Conservation (phyloP, 495 filamentous ascomycete genomes). For the Aspergillus bridgeri region DNA sequence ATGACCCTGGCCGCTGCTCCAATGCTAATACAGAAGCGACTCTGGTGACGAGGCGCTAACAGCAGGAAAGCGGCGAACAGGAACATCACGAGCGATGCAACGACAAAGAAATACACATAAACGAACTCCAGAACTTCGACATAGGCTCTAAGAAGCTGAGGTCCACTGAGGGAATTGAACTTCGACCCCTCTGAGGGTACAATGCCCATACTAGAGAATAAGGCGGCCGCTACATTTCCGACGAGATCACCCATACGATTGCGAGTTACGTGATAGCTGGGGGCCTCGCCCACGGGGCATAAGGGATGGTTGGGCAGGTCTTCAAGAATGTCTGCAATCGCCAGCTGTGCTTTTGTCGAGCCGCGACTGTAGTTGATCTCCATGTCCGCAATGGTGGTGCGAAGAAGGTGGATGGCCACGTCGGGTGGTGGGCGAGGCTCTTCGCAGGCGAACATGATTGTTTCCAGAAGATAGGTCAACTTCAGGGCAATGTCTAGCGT, state of each 20-base stretch:
- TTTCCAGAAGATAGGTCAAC: slow-evolving; percentile 36
- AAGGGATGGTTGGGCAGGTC: slow-evolving; percentile 31
- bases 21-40: slow-evolving; percentile 18
- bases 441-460: slow-evolving; percentile 40
- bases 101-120: slow-evolving; percentile 42
- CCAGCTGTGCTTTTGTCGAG: slow-evolving; percentile 30
- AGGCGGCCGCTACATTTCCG: slow-evolving; percentile 41
- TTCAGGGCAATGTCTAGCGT: slow-evolving; percentile 41
- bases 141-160: slow-evolving; percentile 36
- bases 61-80: slow-evolving; percentile 33
- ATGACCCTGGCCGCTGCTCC: slow-evolving; percentile 28
- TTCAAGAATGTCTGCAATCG: slow-evolving; percentile 32
- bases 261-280: slow-evolving; percentile 21
- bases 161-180: slow-evolving; percentile 27
- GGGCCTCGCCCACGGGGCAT: slow-evolving; percentile 21
- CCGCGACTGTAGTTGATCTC: slow-evolving; percentile 40
- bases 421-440: slow-evolving; percentile 30
- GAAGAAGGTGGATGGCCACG: slow-evolving; percentile 30
- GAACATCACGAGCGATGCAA: slow-evolving; percentile 34
- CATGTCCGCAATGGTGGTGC: slow-evolving; percentile 41
- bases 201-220: slow-evolving; percentile 44
- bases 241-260: slow-evolving; percentile 32
- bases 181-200: slow-evolving; percentile 29
- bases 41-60: slow-evolving; percentile 28
- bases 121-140: slow-evolving; percentile 41